Evolutionary conservation across 2,329 filamentous ascomycete genomes (phyloP).

Genomic region (Mycogone perniciosa): DNA sequence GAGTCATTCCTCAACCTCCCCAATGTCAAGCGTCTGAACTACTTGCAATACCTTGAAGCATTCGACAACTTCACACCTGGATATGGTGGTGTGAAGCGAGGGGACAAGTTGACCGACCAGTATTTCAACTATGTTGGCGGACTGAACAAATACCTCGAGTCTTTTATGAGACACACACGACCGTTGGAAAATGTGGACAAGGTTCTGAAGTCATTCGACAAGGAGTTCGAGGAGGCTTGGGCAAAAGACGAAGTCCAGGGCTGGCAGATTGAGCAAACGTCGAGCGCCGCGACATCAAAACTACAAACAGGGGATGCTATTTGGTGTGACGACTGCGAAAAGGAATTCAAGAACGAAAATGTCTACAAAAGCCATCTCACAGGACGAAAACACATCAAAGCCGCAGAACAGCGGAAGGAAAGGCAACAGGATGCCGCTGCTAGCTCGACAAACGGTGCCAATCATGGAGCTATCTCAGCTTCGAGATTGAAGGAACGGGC

Average conservation of each 20-base stretch:
- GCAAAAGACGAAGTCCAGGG: conserved; percentile 69
- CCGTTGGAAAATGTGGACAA: conserved; percentile 82
- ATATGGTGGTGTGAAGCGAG: conserved; percentile 65
- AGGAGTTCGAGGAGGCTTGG: conserved; percentile 82
- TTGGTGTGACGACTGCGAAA: conserved; percentile 89
- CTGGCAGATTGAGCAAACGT: conserved; percentile 58
- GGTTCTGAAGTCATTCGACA: conserved; percentile 67
- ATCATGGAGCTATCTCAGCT: conserved; percentile 29
- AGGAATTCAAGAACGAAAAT: conserved; percentile 91
- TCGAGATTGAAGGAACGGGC: conserved; percentile 75
- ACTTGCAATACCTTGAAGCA: conserved; percentile 85
- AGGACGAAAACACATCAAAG: conserved; percentile 89
- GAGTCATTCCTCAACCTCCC: conserved; percentile 88
- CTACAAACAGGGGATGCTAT: conserved; percentile 54
- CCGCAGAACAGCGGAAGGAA: conserved; percentile 59
- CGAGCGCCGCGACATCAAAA: conserved; percentile 23
- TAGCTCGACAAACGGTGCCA: conserved; percentile 20
- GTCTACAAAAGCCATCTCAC: conserved; percentile 85
- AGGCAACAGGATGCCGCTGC: conserved; percentile 35
- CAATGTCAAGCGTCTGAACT: conserved; percentile 75
- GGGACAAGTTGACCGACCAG: conserved; percentile 82
- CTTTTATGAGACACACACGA: conserved; percentile 75
- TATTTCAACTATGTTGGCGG: conserved; percentile 87
- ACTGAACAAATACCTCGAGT: conserved; percentile 76
- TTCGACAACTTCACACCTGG: conserved; percentile 83